These are phyloP conservation scores for Umbelopsis ramanniana DNA, from an alignment of 192 early-diverging fungal species.

Conservation along the genomic window DNA sequence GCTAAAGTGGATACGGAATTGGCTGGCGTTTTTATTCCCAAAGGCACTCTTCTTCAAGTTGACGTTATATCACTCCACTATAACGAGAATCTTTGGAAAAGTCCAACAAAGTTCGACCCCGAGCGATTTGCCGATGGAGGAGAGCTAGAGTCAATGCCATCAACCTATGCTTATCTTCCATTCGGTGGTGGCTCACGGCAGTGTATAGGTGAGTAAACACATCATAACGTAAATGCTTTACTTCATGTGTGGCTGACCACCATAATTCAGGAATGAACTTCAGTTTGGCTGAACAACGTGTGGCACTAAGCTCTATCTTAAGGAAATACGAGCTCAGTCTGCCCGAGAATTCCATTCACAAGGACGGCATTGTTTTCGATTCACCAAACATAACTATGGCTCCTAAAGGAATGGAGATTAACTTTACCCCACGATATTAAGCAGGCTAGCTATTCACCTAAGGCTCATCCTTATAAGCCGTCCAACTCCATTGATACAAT, in stretches of 20 bases:
- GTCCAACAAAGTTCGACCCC: conserved; percentile 11
- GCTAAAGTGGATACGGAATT: conserved; percentile 30
- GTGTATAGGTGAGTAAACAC: background rate
- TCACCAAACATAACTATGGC: background rate
- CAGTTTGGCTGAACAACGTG: conserved; percentile 55
- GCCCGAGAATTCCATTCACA: conserved; percentile 9
- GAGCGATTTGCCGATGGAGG: conserved; percentile 16
- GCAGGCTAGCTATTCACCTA: background rate
- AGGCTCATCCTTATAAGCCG: too few species aligned
- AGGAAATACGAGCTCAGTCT: conserved; percentile 22
- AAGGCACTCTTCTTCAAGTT: conserved; percentile 48
- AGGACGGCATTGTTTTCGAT: background rate
- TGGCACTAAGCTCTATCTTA: conserved; percentile 34
- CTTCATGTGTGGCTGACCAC: background rate
- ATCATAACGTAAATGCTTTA: background rate
- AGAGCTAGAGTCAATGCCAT: conserved; percentile 7
- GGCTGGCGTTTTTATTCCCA: conserved; percentile 23
- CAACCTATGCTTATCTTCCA: background rate
- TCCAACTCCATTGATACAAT: too few species aligned
- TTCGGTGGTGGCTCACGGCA: conserved; percentile 16
- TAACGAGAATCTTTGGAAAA: background rate
- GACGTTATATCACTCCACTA: conserved; percentile 52
- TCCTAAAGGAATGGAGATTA: background rate
- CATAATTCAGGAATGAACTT: conserved; percentile 30
- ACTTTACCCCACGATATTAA: background rate